phyloP scores from a whole-genome alignment of 371 early-diverging fungal genomes.

The Zychaea mexicana region DNA sequence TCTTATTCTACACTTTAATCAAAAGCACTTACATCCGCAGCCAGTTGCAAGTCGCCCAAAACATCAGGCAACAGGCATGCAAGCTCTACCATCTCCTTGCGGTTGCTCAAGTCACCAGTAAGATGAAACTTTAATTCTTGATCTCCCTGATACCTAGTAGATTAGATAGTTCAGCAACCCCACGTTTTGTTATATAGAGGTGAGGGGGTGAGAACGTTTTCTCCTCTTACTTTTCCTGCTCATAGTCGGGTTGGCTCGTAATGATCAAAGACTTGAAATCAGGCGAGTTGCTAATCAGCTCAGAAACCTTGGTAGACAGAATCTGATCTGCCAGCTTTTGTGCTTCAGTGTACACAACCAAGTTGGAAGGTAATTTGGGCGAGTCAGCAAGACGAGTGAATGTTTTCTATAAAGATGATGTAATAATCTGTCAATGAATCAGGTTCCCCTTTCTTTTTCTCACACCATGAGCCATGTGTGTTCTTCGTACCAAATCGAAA shows the following conservation, averaged over 20 bases:
- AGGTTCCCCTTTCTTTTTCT: background rate
- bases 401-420: conserved; percentile 17
- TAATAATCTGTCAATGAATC: background rate
- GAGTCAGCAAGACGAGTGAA: conserved; percentile 23
- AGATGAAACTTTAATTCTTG: conserved; percentile 10
- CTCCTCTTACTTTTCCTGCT: conserved; percentile 36
- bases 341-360: conserved; percentile 39
- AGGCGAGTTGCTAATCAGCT: conserved; percentile 35
- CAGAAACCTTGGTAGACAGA: conserved; percentile 33
- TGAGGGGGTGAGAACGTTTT: conserved; percentile 24
- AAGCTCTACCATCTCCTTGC: conserved; percentile 24
- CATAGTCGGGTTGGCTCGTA: conserved; percentile 52
- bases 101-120: conserved; percentile 4
- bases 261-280: conserved; percentile 43
- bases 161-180: background rate
- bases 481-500: conserved; percentile 63
- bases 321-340: conserved; percentile 45
- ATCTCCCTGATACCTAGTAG: conserved; percentile 23
- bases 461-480: background rate
- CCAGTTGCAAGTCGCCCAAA: conserved; percentile 20
- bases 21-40: conserved; percentile 27
- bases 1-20: background rate
- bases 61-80: conserved; percentile 41
- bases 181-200: background rate
- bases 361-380: conserved; percentile 21